Evolutionary conservation across 495 filamentous ascomycete genomes (phyloP).

Genomic region (Annulohypoxylon nitens): DNA sequence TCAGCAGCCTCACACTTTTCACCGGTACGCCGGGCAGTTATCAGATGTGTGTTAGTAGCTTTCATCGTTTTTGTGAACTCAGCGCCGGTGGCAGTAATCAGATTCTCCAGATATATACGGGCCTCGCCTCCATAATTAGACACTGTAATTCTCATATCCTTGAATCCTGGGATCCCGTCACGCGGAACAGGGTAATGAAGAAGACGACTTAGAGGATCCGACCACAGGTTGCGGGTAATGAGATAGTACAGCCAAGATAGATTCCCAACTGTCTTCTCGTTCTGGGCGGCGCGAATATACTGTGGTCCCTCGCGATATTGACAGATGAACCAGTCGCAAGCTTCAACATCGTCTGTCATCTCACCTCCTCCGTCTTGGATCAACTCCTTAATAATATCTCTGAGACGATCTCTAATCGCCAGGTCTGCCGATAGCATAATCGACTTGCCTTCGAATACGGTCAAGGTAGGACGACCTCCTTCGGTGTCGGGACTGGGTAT

Average conservation of each 20-base stretch:
- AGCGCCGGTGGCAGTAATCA: constrained; percentile 84
- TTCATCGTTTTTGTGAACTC: constrained; percentile 93
- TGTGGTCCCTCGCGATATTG: constrained; percentile 85
- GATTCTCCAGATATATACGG: constrained; percentile 90
- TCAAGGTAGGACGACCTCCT: constrained; percentile 50
- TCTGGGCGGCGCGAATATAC: constrained; percentile 80
- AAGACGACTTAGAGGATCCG: constrained; percentile 80
- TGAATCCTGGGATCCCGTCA: constrained; percentile 81
- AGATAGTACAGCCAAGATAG: constrained; percentile 93
- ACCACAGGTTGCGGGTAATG: constrained; percentile 89
- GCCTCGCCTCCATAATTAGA: constrained; percentile 98
- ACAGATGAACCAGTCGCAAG: constrained; percentile 86
- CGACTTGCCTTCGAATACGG: constrained; percentile 76
- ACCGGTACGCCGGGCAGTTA: constrained; percentile 86
- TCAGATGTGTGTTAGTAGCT: constrained; percentile 92
- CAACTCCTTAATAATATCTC: constrained; percentile 74
- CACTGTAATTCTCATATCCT: constrained; percentile 80
- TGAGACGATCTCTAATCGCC: constrained; percentile 72
- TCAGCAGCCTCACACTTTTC: constrained; percentile 92
- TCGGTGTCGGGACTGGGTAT: constrained; percentile 59
- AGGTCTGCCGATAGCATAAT: constrained; percentile 80
- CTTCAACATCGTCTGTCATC: constrained; percentile 73
- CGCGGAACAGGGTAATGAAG: constrained; percentile 90
- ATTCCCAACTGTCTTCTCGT: constrained; percentile 87
- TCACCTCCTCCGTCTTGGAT: constrained; percentile 76